Evolutionary conservation across 1,139 yeast genomes (phyloP).

Genomic region (Yamadazyma oceani): DNA sequence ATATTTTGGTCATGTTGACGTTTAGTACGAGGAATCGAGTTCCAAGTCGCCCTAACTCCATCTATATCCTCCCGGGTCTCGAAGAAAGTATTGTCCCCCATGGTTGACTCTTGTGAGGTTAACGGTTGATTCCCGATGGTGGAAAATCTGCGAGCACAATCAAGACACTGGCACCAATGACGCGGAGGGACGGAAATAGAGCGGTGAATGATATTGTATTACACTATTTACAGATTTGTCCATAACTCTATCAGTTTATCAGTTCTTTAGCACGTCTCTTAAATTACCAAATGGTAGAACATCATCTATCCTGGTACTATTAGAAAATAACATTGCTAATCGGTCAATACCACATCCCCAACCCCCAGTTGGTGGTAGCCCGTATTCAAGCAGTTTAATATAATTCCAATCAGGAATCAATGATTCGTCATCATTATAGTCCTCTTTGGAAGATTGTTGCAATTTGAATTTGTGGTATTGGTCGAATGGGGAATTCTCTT

Average conservation of each 20-base stretch:
- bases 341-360: slow-evolving; percentile 97
- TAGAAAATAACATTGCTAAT: slow-evolving; percentile 74
- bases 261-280: slow-evolving; percentile 51
- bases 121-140: no score
- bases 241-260: no score
- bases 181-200: no score
- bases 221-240: no score
- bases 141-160: no score
- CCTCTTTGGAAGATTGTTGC: slow-evolving; percentile 52
- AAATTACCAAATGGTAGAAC: slow-evolving; percentile 83
- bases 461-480: slow-evolving; percentile 61
- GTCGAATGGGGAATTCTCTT: slow-evolving; percentile 80
- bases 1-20: slow-evolving; percentile 58
- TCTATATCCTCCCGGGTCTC: slow-evolving; percentile 85
- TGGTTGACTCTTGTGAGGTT: background rate
- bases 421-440: slow-evolving; percentile 58
- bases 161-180: no score
- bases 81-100: slow-evolving; percentile 31
- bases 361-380: slow-evolving; percentile 97
- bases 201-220: no score
- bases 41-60: slow-evolving; percentile 92
- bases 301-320: slow-evolving; percentile 66
- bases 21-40: slow-evolving; percentile 65
- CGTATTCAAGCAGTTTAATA: slow-evolving; percentile 80
- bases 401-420: slow-evolving; percentile 73